Base-by-base conservation (phyloP, 371 early-diverging fungal species). In the Entomophthora muscae region DNA sequence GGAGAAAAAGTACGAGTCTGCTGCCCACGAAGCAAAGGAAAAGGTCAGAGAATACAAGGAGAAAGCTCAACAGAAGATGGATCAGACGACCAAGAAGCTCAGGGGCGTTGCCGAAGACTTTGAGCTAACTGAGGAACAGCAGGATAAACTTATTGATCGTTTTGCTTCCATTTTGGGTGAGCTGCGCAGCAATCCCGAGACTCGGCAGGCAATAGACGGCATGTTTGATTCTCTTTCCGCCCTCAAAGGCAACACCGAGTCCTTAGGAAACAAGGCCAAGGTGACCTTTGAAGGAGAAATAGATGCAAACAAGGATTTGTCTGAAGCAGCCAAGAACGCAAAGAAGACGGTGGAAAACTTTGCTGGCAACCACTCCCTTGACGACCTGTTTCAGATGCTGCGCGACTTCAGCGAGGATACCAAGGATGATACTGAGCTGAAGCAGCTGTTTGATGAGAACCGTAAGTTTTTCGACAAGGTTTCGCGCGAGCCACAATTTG, bases 321-420 rank as follows among this genome's bases (percentile, higher is more conserved):
- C 61, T 26, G 32, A 66, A 54, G 76, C 73, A 28, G 30, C 61
- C 24, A 26, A 64, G 42, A 72, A 71, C 59, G 75, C 75, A 21
- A 68, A 71, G 57, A 30, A 63, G 23, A 67, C 75, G 3, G 62
- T 76, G 29, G 75, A 75, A 57, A 75, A 75, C 65, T 71, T 74
- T 66, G 71, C 75, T 33, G 66, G 68, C 63, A 22, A 63, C 42
- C 57, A 68, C 24, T 69, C 71, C 10, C 68, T 75, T 1, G 70
- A 71, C 52, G 64, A 63, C 3, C 69, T 76, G 53, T 66, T 73
- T 54, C 29, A 57, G 1, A 57, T 52, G 21, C 24, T 73, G n/a
- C 59, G 57, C 30, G 68, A 70, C 12, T 59, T 76, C 33, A 67
- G 66, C 52, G 52, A 26, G 2, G 57, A 68, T n/a, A 52, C 69